phyloP scores from a whole-genome alignment of 2,329 filamentous ascomycete species.

The Botryotinia convoluta region DNA sequence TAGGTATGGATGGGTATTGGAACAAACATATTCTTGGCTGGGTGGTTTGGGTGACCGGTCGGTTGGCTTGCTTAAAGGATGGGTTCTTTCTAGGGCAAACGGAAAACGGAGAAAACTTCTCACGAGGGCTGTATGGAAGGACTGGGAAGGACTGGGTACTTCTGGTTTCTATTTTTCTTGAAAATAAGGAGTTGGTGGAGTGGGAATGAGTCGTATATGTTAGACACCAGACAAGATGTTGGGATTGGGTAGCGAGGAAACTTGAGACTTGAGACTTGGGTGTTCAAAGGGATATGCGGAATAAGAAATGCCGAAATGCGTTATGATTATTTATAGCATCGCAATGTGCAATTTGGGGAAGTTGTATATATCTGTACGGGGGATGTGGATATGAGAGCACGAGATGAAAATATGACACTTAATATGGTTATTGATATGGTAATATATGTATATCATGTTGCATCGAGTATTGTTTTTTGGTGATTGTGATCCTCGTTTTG shows the following conservation, averaged over 20 bases:
- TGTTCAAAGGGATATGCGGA: neutral
- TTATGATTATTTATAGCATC: neutral
- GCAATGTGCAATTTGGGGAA: neutral
- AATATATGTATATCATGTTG: neutral
- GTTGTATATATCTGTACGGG: neutral
- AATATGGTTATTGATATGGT: neutral
- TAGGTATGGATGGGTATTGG: neutral
- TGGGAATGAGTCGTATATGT: neutral
- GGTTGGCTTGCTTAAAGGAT: neutral
- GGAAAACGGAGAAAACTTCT: neutral
- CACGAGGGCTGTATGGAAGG: neutral
- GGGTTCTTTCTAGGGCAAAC: neutral
- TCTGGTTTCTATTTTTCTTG: neutral
- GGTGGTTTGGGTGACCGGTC: neutral
- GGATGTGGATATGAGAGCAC: neutral
- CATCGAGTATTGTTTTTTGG: neutral
- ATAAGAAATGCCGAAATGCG: neutral
- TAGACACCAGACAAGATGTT: neutral
- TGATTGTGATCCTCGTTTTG: neutral
- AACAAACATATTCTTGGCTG: neutral
- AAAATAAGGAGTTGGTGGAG: neutral
- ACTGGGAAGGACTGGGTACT: neutral
- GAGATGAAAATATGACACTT: neutral
- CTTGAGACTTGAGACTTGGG: neutral
- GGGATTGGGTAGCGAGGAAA: neutral